phyloP scores from a whole-genome alignment of 306 rosid genomes.

The Trichosanthes cucumerina region DNA sequence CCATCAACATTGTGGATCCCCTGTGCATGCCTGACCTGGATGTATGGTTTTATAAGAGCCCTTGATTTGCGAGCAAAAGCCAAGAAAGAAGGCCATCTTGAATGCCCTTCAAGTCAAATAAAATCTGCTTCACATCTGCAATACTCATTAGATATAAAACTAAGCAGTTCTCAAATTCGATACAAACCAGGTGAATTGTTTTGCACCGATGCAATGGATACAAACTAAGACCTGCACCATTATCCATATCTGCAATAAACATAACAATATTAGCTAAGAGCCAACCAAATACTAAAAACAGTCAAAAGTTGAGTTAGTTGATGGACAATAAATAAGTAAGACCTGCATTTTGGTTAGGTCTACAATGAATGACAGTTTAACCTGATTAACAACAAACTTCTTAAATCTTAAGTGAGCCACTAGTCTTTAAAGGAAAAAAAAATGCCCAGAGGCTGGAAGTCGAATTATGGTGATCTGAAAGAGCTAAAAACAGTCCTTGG shows the following conservation, averaged over 20 bases:
- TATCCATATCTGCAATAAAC: slow-evolving; percentile 40
- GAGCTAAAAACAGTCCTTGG: background rate
- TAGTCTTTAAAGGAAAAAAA: background rate
- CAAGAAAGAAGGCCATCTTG: slow-evolving; percentile 24
- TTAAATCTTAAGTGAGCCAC: background rate
- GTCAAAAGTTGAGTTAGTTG: background rate
- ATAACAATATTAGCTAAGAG: background rate
- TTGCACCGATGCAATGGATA: slow-evolving; percentile 40
- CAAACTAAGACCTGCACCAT: slow-evolving; percentile 29
- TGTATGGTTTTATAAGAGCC: slow-evolving; percentile 25
- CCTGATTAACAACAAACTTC: background rate
- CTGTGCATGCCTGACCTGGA: slow-evolving; percentile 55
- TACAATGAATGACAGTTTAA: background rate
- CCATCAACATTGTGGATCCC: slow-evolving; percentile 51
- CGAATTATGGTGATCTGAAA: background rate
- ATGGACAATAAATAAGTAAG: background rate
- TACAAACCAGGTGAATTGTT: slow-evolving; percentile 47
- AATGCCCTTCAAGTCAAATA: slow-evolving; percentile 20
- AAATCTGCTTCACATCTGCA: slow-evolving; percentile 20
- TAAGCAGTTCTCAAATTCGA: background rate
- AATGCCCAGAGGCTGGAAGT: background rate
- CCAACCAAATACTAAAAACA: background rate
- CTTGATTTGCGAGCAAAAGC: slow-evolving; percentile 20
- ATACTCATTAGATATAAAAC: slow-evolving; percentile 8
- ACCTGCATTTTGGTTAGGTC: background rate